Evolutionary conservation across 148 eudicot genomes (phyloP).

Genomic region (Camellia sinensis): DNA sequence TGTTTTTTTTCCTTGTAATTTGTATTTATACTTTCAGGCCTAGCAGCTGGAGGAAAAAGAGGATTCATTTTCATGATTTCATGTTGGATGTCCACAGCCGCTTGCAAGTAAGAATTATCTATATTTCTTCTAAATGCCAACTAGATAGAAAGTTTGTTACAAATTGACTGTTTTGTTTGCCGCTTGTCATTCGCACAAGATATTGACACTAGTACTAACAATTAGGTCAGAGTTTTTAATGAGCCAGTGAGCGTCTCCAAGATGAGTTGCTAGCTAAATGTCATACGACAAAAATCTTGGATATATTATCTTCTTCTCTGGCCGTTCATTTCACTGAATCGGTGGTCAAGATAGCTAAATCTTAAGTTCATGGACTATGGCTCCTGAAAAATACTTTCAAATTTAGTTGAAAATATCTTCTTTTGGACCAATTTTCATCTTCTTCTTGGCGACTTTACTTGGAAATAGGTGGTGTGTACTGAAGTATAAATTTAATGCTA

Average conservation of each 20-base stretch:
- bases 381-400: background rate
- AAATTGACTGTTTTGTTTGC: background rate
- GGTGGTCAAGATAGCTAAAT: background rate
- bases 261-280: too few species aligned
- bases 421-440: background rate
- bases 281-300: background rate
- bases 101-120: constrained; percentile 56
- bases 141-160: background rate
- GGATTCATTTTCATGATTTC: constrained; percentile 97
- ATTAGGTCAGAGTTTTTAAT: background rate
- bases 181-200: background rate
- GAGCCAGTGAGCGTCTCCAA: too few species aligned
- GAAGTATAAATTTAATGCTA: background rate
- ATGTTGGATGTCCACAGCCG: constrained; percentile 92
- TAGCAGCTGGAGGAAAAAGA: constrained; percentile 76
- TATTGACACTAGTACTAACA: background rate
- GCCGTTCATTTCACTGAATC: background rate
- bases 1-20: background rate
- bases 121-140: constrained; percentile 10
- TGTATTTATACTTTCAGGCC: constrained; percentile 46
- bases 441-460: background rate
- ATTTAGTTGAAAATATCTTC: background rate
- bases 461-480: background rate
- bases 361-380: background rate
- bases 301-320: background rate